Conservation (phyloP, 129 eudicot genomes). For the Flaveria sonorensis region DNA sequence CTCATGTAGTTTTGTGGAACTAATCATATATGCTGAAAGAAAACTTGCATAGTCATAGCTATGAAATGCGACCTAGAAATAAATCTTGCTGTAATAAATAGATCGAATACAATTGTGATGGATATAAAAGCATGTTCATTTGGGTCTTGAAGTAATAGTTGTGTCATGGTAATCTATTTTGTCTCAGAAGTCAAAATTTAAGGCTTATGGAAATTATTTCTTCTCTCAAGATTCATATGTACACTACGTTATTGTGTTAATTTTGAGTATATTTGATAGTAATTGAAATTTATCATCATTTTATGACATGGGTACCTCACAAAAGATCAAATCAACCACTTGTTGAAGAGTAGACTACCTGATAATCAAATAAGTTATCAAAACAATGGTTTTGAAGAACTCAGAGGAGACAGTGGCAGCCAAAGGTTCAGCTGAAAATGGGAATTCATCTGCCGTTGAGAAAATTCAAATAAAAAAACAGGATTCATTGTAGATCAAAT, state of each 20-base stretch:
- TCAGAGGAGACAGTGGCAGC: constrained; percentile 30
- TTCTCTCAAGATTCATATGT: neutral
- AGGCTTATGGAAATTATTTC: neutral
- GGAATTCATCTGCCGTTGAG: constrained; percentile 28
- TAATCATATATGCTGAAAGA: neutral
- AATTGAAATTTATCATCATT: constrained; percentile 7
- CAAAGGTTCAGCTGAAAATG: constrained; percentile 35
- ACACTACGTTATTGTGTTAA: neutral
- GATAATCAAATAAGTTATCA: neutral
- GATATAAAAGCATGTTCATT: neutral
- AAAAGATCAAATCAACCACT: constrained; percentile 24
- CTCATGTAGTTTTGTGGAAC: neutral
- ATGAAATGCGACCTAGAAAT: neutral
- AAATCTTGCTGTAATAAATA: no score
- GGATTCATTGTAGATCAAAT: constrained; percentile 26
- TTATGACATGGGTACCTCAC: constrained; percentile 25
- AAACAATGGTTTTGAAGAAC: constrained; percentile 42
- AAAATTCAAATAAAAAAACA: constrained; percentile 21
- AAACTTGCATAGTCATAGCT: neutral
- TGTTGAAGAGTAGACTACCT: constrained; percentile 11
- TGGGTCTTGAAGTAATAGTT: constrained; percentile 7
- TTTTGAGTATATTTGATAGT: neutral
- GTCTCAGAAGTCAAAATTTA: neutral
- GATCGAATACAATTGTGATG: no score
- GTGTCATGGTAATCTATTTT: neutral